Evolutionary conservation across 2,329 filamentous ascomycete species (phyloP).

Genomic region (Beauveria rudraprayagi): DNA sequence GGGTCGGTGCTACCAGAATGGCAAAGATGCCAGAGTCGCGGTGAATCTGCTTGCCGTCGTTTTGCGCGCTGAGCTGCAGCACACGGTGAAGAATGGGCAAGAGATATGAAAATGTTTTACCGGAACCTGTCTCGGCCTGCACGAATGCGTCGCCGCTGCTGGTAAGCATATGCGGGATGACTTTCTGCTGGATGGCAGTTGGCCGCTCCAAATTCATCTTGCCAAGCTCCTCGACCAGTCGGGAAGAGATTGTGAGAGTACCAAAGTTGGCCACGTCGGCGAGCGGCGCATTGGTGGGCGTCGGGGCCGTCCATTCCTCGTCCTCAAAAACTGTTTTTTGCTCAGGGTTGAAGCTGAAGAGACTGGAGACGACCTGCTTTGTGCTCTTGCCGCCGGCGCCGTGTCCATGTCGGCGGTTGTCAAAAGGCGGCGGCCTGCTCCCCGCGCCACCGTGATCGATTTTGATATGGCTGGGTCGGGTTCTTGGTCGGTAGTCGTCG

Average conservation of each 20-base stretch:
- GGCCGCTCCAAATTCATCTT: constrained; percentile 87
- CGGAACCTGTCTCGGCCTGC: constrained; percentile 93
- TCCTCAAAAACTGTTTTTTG: constrained; percentile 56
- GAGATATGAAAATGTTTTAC: constrained; percentile 94
- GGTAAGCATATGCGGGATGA: constrained; percentile 70
- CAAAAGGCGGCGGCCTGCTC: neutral
- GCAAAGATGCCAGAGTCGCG: constrained; percentile 87
- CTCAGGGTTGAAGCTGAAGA: constrained; percentile 84
- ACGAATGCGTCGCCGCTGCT: constrained; percentile 88
- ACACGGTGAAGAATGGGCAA: constrained; percentile 87
- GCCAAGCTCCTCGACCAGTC: constrained; percentile 72
- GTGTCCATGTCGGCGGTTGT: constrained; percentile 13
- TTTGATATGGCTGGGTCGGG: constrained; percentile 3
- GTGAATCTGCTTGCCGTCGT: constrained; percentile 53
- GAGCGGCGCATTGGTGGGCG: constrained; percentile 86
- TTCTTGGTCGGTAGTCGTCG: constrained; percentile 1
- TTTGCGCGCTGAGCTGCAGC: constrained; percentile 59
- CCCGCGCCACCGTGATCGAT: neutral
- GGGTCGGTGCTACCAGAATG: constrained; percentile 85
- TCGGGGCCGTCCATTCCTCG: constrained; percentile 46
- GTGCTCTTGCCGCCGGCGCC: constrained; percentile 17
- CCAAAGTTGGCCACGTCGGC: constrained; percentile 81
- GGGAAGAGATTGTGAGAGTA: constrained; percentile 71
- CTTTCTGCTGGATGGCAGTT: constrained; percentile 88
- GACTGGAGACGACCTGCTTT: constrained; percentile 70